A percentile compares a stretch with the other conserved stretches of the same genome.
Evolutionary conservation across 2,329 filamentous ascomycete species (phyloP).

Genomic region (Penicillium sp.): DNA sequence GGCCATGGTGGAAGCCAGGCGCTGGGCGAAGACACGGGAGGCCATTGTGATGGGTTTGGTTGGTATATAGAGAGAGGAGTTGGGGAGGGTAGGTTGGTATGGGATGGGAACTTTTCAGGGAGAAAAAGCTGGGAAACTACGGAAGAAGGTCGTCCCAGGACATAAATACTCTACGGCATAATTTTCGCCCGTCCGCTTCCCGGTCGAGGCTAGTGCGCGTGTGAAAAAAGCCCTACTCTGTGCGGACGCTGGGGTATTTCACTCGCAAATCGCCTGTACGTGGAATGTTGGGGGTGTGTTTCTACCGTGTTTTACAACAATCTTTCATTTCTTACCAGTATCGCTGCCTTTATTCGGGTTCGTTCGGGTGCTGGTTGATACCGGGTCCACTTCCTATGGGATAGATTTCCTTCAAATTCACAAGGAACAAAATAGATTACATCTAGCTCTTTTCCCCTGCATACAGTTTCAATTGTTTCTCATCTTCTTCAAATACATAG

Average conservation of each 20-base stretch:
- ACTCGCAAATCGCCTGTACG: conserved; percentile 13
- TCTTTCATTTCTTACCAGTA: conserved; percentile 19
- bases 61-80: conserved; percentile 19
- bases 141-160: conserved; percentile 28
- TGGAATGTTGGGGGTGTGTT: conserved; percentile 22
- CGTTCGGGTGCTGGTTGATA: conserved; percentile 7
- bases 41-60: conserved; percentile 67
- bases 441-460: conserved; percentile 5
- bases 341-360: conserved; percentile 15
- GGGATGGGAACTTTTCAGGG: conserved; percentile 31
- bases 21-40: conserved; percentile 70
- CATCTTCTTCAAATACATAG: background rate
- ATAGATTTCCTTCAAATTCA: background rate
- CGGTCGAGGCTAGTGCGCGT: conserved; percentile 30
- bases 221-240: conserved; percentile 30
- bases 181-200: conserved; percentile 37
- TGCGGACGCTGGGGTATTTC: conserved; percentile 21
- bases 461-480: background rate
- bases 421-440: background rate
- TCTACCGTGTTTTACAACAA: conserved; percentile 12
- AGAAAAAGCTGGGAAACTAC: conserved; percentile 37
- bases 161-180: conserved; percentile 39
- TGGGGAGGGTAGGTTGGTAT: conserved; percentile 17
- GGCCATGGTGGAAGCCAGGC: conserved; percentile 61
- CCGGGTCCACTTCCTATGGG: background rate